Base-by-base conservation (phyloP, 805 yeast genomes). In the Tetrapisispora taiwanensis region DNA sequence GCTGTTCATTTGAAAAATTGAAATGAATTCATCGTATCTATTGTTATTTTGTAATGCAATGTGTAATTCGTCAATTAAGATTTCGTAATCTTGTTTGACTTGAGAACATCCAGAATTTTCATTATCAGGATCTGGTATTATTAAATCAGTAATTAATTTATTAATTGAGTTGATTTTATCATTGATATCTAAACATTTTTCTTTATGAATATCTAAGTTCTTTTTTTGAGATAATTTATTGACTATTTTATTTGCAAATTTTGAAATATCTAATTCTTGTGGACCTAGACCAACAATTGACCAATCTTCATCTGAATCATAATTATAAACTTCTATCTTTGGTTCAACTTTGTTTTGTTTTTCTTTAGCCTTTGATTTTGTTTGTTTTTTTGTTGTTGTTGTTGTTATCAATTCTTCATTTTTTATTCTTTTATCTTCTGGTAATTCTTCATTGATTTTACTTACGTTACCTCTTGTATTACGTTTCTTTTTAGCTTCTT, bases 221-320 rank as follows among this genome's bases (percentile, higher is more conserved):
- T 50, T 53, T 48, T 56, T 59, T 36, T 56, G 59, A 1, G 62
- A 46, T 20, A 62, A 44, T 48, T 53, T 59, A 32, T 52, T 51
- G 1, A 54, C 63, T 14, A 60, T 35, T 7, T 56, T 48, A 39
- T 58, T 52, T 4, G 51, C 46, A 22, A 43, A 17, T 12, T 47
- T 24, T 10, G 50, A 46, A 1, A 59, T 33, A 3, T 55, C 45
- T 14, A 49, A 34, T 46, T 62, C 62, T 45, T 62, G 66, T 8
- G 63, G 62, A 5, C 66, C 66, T 46, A 58, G 39, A 3, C 66
- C 66, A 3, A 60, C 60, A 8, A 56, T 41, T 15, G 51, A 42
- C 64, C 65, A 59, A 49, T 60, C 59, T 36, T 51, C 63, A 44
- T 62, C 66, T 45, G 59, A 61, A 12, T 59, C 63, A 39, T 56